A percentile compares a stretch with the other conserved stretches of the same genome.
Conservation (phyloP, 345 rosid genomes). For the Balakata baccata region DNA sequence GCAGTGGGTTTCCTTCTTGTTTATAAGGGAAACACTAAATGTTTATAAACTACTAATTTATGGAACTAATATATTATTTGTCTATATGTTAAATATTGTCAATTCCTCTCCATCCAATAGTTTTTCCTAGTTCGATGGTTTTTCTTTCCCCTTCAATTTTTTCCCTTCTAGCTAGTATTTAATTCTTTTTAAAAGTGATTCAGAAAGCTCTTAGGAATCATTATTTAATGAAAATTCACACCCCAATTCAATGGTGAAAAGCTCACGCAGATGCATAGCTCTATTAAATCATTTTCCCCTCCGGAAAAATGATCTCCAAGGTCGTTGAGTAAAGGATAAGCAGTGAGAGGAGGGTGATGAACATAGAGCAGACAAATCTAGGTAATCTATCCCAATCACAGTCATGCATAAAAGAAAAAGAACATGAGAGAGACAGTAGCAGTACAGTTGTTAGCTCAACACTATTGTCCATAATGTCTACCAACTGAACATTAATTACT, state of each 20-base stretch:
- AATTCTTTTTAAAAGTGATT: too few relatives aligned
- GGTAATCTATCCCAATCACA: constrained; percentile 27
- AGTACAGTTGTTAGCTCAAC: neutral
- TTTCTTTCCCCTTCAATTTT: too few relatives aligned
- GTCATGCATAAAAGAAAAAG: constrained; percentile 2
- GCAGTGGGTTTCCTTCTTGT: neutral
- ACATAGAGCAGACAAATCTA: constrained; percentile 5
- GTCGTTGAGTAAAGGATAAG: constrained; percentile 2
- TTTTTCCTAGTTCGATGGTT: too few relatives aligned
- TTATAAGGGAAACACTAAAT: neutral
- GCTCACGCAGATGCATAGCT: neutral
- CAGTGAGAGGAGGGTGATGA: neutral
- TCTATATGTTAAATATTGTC: neutral
- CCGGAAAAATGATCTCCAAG: neutral
- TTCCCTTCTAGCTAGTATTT: neutral
- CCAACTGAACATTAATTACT: constrained; percentile 29
- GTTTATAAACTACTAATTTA: neutral
- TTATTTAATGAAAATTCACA: neutral
- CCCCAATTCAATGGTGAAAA: neutral
- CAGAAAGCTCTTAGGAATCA: neutral
- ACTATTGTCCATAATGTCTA: constrained; percentile 3
- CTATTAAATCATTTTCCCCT: neutral
- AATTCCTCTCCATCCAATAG: constrained; percentile 9
- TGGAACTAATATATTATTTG: too few relatives aligned
- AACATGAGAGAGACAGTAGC: constrained; percentile 1